Evolutionary conservation across 306 rosid genomes (phyloP).

Genomic region (Pachyrhizus erosus): DNA sequence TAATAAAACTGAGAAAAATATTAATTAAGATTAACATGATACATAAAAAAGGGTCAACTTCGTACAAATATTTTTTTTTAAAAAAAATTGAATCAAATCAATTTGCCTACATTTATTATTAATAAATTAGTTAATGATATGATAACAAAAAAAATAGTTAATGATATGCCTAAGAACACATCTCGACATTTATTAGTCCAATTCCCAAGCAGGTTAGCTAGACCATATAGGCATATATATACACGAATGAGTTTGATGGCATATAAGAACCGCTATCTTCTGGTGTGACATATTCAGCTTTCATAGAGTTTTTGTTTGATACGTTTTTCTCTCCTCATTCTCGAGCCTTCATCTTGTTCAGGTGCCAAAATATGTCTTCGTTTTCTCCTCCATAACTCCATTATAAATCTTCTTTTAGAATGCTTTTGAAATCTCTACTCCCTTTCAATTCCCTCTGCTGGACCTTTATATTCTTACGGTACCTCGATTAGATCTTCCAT

Average conservation of each 20-base stretch:
- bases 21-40: not conserved
- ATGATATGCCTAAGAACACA: not conserved
- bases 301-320: not conserved
- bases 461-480: not conserved
- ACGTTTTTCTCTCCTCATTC: constrained; percentile 12
- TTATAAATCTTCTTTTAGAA: not conserved
- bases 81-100: not conserved
- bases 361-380: not conserved
- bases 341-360: not conserved
- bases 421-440: not conserved
- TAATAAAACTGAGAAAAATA: not conserved
- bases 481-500: not conserved
- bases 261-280: not conserved
- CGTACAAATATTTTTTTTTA: not conserved
- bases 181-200: not conserved
- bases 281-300: not conserved
- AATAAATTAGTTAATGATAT: not conserved
- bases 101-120: not conserved
- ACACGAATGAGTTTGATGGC: not conserved
- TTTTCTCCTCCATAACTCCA: not conserved
- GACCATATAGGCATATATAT: not conserved
- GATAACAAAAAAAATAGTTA: too few species aligned
- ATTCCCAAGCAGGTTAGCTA: not conserved
- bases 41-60: not conserved
- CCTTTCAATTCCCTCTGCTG: not conserved